Percentiles rank a stretch among this genome's conserved stretches.
Evolutionary conservation across 2,329 filamentous ascomycete species (phyloP).

Genomic region (Dactylellina haptotyla): DNA sequence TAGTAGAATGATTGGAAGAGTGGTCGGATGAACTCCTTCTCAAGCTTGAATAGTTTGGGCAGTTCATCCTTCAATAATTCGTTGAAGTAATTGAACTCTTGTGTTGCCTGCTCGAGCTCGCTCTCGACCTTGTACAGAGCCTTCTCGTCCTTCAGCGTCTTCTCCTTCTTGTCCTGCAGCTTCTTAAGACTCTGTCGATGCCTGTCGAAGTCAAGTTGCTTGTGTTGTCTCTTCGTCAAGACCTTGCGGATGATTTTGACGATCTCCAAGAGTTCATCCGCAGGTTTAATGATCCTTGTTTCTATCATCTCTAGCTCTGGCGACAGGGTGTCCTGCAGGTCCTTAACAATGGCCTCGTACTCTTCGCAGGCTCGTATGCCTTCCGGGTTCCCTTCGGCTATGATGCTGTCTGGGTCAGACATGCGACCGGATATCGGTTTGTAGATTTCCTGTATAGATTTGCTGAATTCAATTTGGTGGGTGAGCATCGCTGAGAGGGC

Average conservation of each 20-base stretch:
- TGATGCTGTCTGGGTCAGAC: slow-evolving; percentile 87
- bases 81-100: slow-evolving; percentile 98
- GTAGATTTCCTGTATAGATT: slow-evolving; percentile 95
- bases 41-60: slow-evolving; percentile 87
- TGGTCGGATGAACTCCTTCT: slow-evolving; percentile 93
- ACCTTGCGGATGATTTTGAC: slow-evolving; percentile 95
- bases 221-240: slow-evolving; percentile 90
- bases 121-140: slow-evolving; percentile 94
- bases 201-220: slow-evolving; percentile 94
- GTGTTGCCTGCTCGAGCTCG: slow-evolving; percentile 87
- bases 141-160: slow-evolving; percentile 95
- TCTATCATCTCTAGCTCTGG: slow-evolving; percentile 99
- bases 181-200: slow-evolving; percentile 87
- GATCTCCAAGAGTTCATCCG: slow-evolving; percentile 90
- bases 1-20: slow-evolving; percentile 99
- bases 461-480: slow-evolving; percentile 98
- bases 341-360: slow-evolving; percentile 89
- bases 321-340: slow-evolving; percentile 85
- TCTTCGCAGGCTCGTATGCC: slow-evolving; percentile 96
- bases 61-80: slow-evolving; percentile 95
- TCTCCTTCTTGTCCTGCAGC: slow-evolving; percentile 96
- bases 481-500: slow-evolving; percentile 78
- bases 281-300: slow-evolving; percentile 85
- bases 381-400: slow-evolving; percentile 86
- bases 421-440: slow-evolving; percentile 96